Percentiles rank a stretch among this genome's conserved stretches.
Conservation (phyloP, 176 grass and related monocot species). For the Ampelocalamus luodianensis region DNA sequence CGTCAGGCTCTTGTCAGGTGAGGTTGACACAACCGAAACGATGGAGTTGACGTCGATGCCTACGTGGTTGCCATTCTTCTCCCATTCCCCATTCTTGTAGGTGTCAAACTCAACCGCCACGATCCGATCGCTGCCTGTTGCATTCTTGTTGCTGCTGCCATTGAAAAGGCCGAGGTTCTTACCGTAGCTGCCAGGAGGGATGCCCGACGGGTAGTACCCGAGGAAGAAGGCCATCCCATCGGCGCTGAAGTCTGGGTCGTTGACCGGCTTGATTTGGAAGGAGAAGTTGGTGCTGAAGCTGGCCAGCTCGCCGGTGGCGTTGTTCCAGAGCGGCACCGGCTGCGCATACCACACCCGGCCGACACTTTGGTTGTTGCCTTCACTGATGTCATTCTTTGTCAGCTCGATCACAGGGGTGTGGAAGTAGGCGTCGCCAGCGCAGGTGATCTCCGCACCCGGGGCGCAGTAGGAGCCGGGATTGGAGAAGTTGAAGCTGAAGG, state of each 20-base stretch:
- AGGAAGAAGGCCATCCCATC: conserved; percentile 78
- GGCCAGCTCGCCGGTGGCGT: conserved; percentile 42
- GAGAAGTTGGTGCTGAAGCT: conserved; percentile 56
- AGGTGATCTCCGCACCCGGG: neutral
- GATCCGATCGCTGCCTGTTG: neutral
- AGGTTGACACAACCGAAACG: neutral
- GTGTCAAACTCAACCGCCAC: conserved; percentile 47
- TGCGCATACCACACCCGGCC: conserved; percentile 24
- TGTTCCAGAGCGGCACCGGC: conserved; percentile 57
- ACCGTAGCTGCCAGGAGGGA: conserved; percentile 4
- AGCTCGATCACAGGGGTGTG: conserved; percentile 13
- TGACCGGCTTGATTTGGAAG: conserved; percentile 41
- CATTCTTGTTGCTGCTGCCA: neutral
- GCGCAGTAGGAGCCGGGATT: neutral
- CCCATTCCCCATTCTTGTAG: neutral
- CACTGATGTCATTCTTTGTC: conserved; percentile 36
- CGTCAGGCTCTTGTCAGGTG: neutral
- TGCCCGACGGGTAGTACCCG: conserved; percentile 26
- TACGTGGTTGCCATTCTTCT: neutral
- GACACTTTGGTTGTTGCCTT: conserved; percentile 9
- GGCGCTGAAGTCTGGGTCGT: neutral
- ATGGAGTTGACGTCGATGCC: conserved; percentile 51
- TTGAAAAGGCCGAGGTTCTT: conserved; percentile 52
- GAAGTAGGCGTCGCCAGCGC: conserved; percentile 6
- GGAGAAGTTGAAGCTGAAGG: conserved; percentile 60